phyloP scores from a whole-genome alignment of 257 asterid genomes.

The Nicotiana tabacum region DNA sequence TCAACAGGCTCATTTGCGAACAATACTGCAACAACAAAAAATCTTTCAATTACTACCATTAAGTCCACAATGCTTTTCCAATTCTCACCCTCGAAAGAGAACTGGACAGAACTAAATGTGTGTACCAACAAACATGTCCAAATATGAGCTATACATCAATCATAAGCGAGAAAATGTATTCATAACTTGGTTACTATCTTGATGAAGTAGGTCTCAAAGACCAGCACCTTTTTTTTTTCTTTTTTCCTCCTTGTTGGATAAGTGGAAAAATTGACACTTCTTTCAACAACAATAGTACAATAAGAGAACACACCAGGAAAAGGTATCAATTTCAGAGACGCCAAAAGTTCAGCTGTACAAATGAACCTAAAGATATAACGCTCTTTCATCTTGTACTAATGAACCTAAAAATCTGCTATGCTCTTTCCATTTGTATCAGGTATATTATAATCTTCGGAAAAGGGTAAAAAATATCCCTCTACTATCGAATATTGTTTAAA shows the following conservation, averaged over 20 bases:
- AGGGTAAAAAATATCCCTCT: too few relatives aligned
- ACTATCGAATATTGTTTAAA: too few relatives aligned
- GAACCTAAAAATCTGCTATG: background rate
- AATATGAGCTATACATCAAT: background rate
- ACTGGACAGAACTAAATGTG: background rate
- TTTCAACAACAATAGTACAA: background rate
- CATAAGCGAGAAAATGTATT: background rate
- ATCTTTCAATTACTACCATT: background rate
- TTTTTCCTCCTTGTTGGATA: background rate
- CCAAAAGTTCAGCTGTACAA: background rate
- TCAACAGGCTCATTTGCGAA: conserved; percentile 81
- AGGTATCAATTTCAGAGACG: background rate
- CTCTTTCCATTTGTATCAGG: background rate
- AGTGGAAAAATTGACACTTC: background rate
- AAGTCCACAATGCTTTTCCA: background rate
- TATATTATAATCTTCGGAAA: background rate
- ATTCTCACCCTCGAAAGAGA: background rate
- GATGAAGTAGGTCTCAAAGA: background rate
- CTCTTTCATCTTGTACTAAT: background rate
- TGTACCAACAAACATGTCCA: background rate
- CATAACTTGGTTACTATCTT: background rate
- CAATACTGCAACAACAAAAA: conserved; percentile 58
- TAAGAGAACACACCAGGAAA: background rate
- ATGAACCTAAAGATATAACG: background rate
- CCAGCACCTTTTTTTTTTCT: background rate